Conservation (phyloP, 2,329 filamentous ascomycete species). For the Eutypella sp. region DNA sequence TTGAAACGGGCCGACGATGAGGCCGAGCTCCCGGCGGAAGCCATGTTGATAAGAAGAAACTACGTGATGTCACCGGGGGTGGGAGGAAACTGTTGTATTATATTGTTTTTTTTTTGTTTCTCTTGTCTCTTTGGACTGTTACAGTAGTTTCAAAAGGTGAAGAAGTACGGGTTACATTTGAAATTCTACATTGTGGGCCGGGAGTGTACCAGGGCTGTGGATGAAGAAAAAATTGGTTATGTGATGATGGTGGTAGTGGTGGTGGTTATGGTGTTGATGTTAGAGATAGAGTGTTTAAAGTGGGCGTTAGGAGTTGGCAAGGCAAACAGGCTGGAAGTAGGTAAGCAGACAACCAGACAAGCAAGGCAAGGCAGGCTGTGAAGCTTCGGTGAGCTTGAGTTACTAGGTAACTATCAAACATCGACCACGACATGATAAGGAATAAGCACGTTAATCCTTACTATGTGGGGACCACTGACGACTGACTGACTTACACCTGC, state of each 20-base stretch:
- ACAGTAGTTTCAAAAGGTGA: too few relatives aligned
- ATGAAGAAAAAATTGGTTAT: not conserved
- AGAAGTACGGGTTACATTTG: not conserved
- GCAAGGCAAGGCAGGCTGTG: too few relatives aligned
- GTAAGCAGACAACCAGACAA: too few relatives aligned
- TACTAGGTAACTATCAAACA: too few relatives aligned
- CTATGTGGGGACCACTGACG: too few relatives aligned
- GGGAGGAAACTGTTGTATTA: not conserved
- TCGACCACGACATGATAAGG: too few relatives aligned
- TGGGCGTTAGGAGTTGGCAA: not conserved
- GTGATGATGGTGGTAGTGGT: not conserved
- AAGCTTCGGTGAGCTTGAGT: not conserved
- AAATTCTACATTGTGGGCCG: not conserved
- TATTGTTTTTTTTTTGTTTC: not conserved
- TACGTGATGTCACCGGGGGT: not conserved
- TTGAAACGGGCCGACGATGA: conserved; percentile 15
- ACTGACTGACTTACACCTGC: too few relatives aligned
- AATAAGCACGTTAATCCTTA: too few relatives aligned
- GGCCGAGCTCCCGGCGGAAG: conserved; percentile 17
- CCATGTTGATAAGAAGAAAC: conserved; percentile 16
- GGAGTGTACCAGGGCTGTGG: not conserved
- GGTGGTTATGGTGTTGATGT: not conserved
- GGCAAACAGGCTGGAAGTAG: too few relatives aligned
- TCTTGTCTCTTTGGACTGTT: too few relatives aligned
- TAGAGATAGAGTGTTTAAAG: not conserved